Evolutionary conservation across 164 flowering plant species (phyloP).

Genomic region (Magnolia officinalis): DNA sequence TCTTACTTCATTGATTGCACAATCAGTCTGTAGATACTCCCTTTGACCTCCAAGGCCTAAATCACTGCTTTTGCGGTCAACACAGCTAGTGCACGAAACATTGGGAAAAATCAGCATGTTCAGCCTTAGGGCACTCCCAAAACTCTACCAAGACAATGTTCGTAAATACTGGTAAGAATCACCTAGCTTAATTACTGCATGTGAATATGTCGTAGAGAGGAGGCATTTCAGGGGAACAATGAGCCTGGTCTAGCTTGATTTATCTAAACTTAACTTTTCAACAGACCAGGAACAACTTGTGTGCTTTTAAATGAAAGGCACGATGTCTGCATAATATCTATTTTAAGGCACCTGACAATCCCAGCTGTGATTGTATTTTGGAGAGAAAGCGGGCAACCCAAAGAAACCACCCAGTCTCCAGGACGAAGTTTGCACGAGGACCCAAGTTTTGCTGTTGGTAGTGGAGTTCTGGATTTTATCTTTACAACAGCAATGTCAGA

Average conservation of each 20-base stretch:
- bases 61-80: conserved; percentile 94
- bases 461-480: conserved; percentile 75
- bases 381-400: conserved; percentile 93
- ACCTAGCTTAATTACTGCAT: too few species aligned
- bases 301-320: neutral
- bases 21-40: conserved; percentile 91
- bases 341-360: conserved; percentile 60
- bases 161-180: too few species aligned
- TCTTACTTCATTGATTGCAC: conserved; percentile 83
- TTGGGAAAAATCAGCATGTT: neutral
- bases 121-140: neutral
- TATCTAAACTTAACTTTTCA: neutral
- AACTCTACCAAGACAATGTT: too few species aligned
- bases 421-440: conserved; percentile 80
- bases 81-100: conserved; percentile 49
- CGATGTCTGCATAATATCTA: neutral
- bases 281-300: neutral
- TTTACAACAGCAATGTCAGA: conserved; percentile 92
- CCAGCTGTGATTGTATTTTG: conserved; percentile 98
- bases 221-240: neutral
- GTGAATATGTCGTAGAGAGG: neutral
- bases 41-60: conserved; percentile 90
- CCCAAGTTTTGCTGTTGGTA: conserved; percentile 84
- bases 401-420: conserved; percentile 91
- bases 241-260: neutral